Evolutionary conservation across 2,329 filamentous ascomycete genomes (phyloP).

Genomic region (Paecilomyces dactylethromorphus): DNA sequence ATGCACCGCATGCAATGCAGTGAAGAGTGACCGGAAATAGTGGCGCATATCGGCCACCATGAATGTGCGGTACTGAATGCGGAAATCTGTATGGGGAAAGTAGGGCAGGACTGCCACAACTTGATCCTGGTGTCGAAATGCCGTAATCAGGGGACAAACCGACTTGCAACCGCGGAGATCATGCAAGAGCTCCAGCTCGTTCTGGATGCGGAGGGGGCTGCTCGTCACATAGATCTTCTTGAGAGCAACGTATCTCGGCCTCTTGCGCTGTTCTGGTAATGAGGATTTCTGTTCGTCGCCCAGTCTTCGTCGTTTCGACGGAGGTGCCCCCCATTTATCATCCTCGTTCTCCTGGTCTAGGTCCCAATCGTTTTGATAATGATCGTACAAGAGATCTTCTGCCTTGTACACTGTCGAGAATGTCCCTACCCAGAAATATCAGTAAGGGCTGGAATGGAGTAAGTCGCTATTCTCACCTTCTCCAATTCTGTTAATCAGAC

Average conservation of each 20-base stretch:
- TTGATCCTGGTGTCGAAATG: slow-evolving; percentile 91
- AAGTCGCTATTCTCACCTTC: slow-evolving; percentile 58
- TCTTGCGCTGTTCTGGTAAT: slow-evolving; percentile 35
- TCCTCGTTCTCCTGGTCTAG: slow-evolving; percentile 56
- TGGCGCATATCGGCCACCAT: slow-evolving; percentile 77
- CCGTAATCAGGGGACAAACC: slow-evolving; percentile 92
- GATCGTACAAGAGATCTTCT: slow-evolving; percentile 80
- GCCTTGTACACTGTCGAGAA: slow-evolving; percentile 99
- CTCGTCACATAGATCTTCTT: slow-evolving; percentile 99
- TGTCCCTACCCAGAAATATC: slow-evolving; percentile 57
- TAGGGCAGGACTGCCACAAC: slow-evolving; percentile 92
- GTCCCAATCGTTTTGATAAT: slow-evolving; percentile 84
- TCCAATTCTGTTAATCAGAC: slow-evolving; percentile 91
- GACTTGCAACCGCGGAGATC: slow-evolving; percentile 76
- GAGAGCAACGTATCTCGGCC: slow-evolving; percentile 80
- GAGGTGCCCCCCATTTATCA: slow-evolving; percentile 63
- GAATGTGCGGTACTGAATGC: slow-evolving; percentile 84
- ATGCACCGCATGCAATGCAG: slow-evolving; percentile 77
- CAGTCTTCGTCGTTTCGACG: slow-evolving; percentile 48
- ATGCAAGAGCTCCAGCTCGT: slow-evolving; percentile 89
- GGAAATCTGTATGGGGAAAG: slow-evolving; percentile 91
- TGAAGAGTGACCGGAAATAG: slow-evolving; percentile 85
- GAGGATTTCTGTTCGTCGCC: slow-evolving; percentile 30
- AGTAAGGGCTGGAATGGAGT: not conserved
- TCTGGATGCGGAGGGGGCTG: slow-evolving; percentile 85